Evolutionary conservation across 148 eudicot genomes (phyloP), one percentile per base, ranked within the genome.

Genomic region (Cornus controversa): DNA sequence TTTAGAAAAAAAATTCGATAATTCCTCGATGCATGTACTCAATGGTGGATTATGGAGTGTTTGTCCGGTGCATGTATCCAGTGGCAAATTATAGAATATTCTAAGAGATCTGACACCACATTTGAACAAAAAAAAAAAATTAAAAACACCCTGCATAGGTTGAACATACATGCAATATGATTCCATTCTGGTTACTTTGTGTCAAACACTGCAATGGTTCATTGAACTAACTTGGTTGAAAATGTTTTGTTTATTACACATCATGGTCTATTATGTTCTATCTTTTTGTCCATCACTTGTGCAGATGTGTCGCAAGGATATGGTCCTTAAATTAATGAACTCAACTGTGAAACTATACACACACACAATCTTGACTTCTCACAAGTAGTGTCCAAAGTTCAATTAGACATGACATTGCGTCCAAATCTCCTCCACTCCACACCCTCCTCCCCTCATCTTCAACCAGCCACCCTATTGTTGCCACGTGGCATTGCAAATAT

Each of bases 401-500:
- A 28, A 6, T 69, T 40, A 70, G n/a, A 25, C 71, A 20, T 64
- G 1, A 42, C 57, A 66, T 16, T 29, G 71, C 25, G 8, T 53
- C 36, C 47, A 45, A 40, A 27, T 53, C 79, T 72, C 53, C 70
- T 72, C 7, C 75, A 82, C 76, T 75, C 85, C 88, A 84, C 84
- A 79, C 85, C 86, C 72, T 83, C 47, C 80, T 79, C 76, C 78
- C 86, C 89, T 89, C 83, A 91, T 91, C 95, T 78, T 85, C 78
- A 83, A 80, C 1, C 77, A 70, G n/a, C 95, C 90, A 89, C 23
- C 54, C 71, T 28, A 75, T 36, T 37, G 1, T 0, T 67, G 89
- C 95, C 95, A 91, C 79, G 86, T 91, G 93, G 69, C 87, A 79
- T n/a, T 14, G 3, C 83, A 87, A 81, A 85, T 89, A 89, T 89